Percentiles rank a stretch among this genome's conserved stretches.
Conservation (phyloP, 2,329 filamentous ascomycete species). For the Lithohypha guttulata region DNA sequence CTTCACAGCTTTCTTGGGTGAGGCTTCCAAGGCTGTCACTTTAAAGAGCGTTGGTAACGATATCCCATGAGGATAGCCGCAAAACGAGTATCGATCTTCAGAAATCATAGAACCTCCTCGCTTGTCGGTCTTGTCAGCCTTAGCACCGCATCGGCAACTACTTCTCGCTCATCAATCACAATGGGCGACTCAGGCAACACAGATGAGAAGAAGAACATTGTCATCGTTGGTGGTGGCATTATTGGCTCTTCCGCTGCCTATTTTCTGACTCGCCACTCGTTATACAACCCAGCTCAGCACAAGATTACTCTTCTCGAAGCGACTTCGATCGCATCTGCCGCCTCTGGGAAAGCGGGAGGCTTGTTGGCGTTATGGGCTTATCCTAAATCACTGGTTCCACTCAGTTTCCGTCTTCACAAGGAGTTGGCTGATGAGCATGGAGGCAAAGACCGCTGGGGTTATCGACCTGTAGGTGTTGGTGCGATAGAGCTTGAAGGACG, state of each 20-base stretch:
- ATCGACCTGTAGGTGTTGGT: conserved; percentile 67
- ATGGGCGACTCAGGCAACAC: too few species aligned
- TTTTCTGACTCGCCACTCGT: conserved; percentile 75
- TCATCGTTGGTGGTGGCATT: conserved; percentile 62
- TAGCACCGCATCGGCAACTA: too few species aligned
- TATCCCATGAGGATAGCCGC: too few species aligned
- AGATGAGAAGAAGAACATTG: too few species aligned
- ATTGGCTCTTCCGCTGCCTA: conserved; percentile 89
- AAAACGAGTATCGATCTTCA: too few species aligned
- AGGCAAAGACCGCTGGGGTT: conserved; percentile 74
- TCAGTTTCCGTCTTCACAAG: conserved; percentile 74
- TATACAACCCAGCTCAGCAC: conserved; percentile 63
- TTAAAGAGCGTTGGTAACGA: too few species aligned
- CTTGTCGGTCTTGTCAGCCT: too few species aligned
- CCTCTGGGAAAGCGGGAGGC: conserved; percentile 89
- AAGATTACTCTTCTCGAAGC: conserved; percentile 82
- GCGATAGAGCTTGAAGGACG: conserved; percentile 45
- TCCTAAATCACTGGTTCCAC: conserved; percentile 67
- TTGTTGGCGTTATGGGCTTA: conserved; percentile 88
- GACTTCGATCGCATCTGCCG: conserved; percentile 72
- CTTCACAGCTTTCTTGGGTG: too few species aligned
- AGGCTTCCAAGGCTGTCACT: too few species aligned
- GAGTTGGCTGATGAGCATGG: conserved; percentile 76
- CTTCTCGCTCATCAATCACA: too few species aligned
- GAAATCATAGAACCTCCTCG: too few species aligned